A percentile compares a stretch with the other conserved stretches of the same genome.
Evolutionary conservation across 2,329 filamentous ascomycete genomes (phyloP).

Genomic region (Clonostachys solani): DNA sequence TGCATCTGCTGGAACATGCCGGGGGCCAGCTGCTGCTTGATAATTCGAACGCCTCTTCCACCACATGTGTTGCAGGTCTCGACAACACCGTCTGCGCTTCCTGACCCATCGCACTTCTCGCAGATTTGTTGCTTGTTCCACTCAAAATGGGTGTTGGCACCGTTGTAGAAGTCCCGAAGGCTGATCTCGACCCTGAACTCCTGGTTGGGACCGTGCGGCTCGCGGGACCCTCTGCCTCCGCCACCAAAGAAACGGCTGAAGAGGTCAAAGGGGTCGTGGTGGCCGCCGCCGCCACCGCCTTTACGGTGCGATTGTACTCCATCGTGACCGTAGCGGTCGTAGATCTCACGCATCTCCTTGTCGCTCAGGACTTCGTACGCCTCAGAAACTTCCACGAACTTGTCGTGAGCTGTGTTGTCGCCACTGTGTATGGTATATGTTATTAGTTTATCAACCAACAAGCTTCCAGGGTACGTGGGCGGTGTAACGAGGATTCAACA

Average conservation of each 20-base stretch:
- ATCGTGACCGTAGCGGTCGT: slow-evolving; percentile 92
- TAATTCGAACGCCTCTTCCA: slow-evolving; percentile 78
- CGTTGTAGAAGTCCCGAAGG: slow-evolving; percentile 89
- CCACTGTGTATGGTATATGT: slow-evolving; percentile 42
- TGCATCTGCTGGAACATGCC: slow-evolving; percentile 99
- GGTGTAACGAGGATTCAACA: slow-evolving; percentile 21
- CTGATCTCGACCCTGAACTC: slow-evolving; percentile 78
- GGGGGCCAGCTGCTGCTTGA: slow-evolving; percentile 89
- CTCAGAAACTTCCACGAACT: slow-evolving; percentile 91
- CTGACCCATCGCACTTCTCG: slow-evolving; percentile 82
- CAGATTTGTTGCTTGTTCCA: slow-evolving; percentile 96
- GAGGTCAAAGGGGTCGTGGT: slow-evolving; percentile 89
- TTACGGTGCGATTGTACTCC: slow-evolving; percentile 81
- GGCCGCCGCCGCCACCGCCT: slow-evolving; percentile 54
- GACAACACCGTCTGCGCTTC: slow-evolving; percentile 76
- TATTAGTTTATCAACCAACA: not conserved
- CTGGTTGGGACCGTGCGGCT: slow-evolving; percentile 77
- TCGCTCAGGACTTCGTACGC: slow-evolving; percentile 91
- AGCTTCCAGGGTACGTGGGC: not conserved
- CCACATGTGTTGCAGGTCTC: slow-evolving; percentile 74
- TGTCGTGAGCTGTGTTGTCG: slow-evolving; percentile 75
- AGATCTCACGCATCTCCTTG: slow-evolving; percentile 76
- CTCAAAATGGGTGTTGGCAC: slow-evolving; percentile 78
- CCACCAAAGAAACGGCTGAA: slow-evolving; percentile 97
- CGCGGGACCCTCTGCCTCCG: slow-evolving; percentile 74